These are phyloP conservation scores for Kondoa subrosea DNA, from an alignment of 768 basidiomycete species.

Conservation along the genomic window DNA sequence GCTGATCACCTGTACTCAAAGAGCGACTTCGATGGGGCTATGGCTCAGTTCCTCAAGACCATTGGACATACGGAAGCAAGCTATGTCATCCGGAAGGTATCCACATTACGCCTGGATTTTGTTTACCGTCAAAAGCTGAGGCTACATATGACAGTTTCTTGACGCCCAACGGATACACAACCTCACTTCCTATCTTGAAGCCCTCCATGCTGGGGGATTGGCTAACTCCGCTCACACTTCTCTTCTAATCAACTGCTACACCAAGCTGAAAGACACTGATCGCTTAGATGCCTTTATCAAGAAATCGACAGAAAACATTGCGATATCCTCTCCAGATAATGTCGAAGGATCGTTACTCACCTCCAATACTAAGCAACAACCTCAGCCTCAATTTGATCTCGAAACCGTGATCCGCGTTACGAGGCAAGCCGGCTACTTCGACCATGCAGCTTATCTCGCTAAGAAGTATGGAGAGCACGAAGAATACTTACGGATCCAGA, in stretches of 20 bases:
- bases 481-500: constrained; percentile 80
- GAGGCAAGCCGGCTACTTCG: constrained; percentile 86
- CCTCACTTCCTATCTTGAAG: constrained; percentile 87
- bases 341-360: not conserved
- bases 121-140: not conserved
- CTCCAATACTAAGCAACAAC: constrained; percentile 1
- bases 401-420: constrained; percentile 95
- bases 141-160: constrained; percentile 77
- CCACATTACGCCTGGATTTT: constrained; percentile 12
- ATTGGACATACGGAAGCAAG: constrained; percentile 78
- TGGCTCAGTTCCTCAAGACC: constrained; percentile 80
- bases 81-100: constrained; percentile 89
- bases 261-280: constrained; percentile 79
- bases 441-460: constrained; percentile 84
- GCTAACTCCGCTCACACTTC: constrained; percentile 96
- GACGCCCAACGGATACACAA: constrained; percentile 92
- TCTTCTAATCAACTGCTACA: constrained; percentile 87
- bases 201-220: constrained; percentile 69
- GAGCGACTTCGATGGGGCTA: constrained; percentile 79
- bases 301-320: constrained; percentile 32
- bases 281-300: constrained; percentile 84
- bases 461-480: constrained; percentile 79
- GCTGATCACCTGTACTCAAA: constrained; percentile 82
- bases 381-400: constrained; percentile 81
- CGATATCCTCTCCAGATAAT: not conserved